Evolutionary conservation across 2,329 filamentous ascomycete genomes (phyloP).

Genomic region (Aspergillus clavatus): DNA sequence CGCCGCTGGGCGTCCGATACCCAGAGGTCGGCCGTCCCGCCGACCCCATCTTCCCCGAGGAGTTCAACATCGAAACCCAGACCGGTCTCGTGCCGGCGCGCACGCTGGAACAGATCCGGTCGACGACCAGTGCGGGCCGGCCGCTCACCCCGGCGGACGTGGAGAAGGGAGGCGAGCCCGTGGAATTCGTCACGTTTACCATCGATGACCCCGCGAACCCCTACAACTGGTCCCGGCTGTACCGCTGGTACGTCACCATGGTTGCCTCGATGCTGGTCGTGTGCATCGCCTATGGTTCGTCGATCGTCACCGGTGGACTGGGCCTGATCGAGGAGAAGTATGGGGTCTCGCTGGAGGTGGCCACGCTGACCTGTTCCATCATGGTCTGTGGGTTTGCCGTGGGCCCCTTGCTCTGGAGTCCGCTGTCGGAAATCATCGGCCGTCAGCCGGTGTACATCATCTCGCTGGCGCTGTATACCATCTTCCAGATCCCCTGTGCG

Average conservation of each 20-base stretch:
- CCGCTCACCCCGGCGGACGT: constrained; percentile 12
- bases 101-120: constrained; percentile 9
- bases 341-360: constrained; percentile 65
- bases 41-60: constrained; percentile 12
- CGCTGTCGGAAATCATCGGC: constrained; percentile 30
- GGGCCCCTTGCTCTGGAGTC: constrained; percentile 29
- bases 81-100: constrained; percentile 11
- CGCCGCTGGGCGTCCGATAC: constrained; percentile 27
- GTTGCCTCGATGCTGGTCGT: constrained; percentile 68
- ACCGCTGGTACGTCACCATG: constrained; percentile 79
- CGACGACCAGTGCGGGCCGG: not conserved
- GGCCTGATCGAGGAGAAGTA: constrained; percentile 59
- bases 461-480: constrained; percentile 27
- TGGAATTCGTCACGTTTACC: constrained; percentile 56
- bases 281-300: constrained; percentile 62
- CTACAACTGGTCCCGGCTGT: constrained; percentile 70
- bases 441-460: constrained; percentile 32
- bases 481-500: constrained; percentile 35
- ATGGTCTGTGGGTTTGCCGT: constrained; percentile 76
- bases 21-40: constrained; percentile 17
- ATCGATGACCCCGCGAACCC: constrained; percentile 67
- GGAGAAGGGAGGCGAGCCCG: constrained; percentile 22
- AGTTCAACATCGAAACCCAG: constrained; percentile 11
- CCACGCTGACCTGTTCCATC: constrained; percentile 63
- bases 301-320: constrained; percentile 71